Percentiles rank a stretch among this genome's conserved stretches.
These are phyloP conservation scores for Emmonsia crescens DNA, from an alignment of 2,329 filamentous ascomycete genomes.

Conservation along the genomic window DNA sequence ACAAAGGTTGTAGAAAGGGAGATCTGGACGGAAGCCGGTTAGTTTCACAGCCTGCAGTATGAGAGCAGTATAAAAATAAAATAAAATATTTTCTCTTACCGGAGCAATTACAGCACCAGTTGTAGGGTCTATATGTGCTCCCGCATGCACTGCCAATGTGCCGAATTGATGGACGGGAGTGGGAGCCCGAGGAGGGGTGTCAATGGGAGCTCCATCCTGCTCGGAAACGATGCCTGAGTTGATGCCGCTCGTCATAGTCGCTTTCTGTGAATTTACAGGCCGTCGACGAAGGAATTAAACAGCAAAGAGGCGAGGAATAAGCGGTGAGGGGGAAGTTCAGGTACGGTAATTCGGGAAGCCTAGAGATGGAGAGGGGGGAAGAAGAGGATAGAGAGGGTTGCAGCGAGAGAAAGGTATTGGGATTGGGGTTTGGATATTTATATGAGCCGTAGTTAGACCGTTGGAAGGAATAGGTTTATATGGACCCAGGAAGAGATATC, in stretches of 20 bases:
- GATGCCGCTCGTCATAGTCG: conserved; percentile 16
- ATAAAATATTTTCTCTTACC: conserved; percentile 29
- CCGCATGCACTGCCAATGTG: conserved; percentile 89
- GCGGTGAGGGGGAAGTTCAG: not conserved
- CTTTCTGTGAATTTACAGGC: not conserved
- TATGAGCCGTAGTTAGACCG: too few species aligned
- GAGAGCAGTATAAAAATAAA: too few species aligned
- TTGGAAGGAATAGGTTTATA: too few species aligned
- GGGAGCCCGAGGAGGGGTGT: conserved; percentile 62
- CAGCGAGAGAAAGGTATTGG: not conserved
- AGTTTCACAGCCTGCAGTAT: conserved; percentile 9
- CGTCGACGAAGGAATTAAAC: not conserved
- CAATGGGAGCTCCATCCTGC: conserved; percentile 46
- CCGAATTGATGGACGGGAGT: conserved; percentile 74
- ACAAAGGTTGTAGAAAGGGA: conserved; percentile 93
- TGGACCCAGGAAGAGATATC: not conserved
- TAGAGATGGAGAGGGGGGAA: not conserved
- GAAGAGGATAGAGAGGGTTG: not conserved
- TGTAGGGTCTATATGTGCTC: conserved; percentile 75
- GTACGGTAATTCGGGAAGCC: not conserved
- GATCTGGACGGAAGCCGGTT: conserved; percentile 45
- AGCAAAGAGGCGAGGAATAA: not conserved
- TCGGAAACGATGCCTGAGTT: conserved; percentile 15
- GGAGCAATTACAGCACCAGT: conserved; percentile 94
- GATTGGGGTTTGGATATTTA: too few species aligned